Conservation (phyloP, 768 basidiomycete species). For the Hysterangium stoloniferum region DNA sequence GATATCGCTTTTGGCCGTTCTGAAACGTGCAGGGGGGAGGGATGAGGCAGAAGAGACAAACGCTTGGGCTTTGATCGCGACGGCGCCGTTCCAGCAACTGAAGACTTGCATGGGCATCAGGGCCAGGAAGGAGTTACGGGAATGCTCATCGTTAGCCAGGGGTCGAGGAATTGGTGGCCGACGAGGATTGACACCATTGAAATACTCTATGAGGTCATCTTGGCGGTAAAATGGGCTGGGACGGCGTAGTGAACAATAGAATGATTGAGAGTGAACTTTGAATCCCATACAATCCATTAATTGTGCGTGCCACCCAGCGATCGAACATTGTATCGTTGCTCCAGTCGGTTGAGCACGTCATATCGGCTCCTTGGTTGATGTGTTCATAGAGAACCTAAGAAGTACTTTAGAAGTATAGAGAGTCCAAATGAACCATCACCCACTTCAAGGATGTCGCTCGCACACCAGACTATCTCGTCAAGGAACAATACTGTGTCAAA, state of each 20-base stretch:
- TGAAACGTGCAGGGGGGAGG: slow-evolving; percentile 17
- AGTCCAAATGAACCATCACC: slow-evolving; percentile 8
- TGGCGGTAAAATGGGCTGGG: slow-evolving; percentile 34
- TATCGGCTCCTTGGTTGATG: slow-evolving; percentile 36
- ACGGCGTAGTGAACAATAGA: slow-evolving; percentile 23
- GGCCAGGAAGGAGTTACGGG: slow-evolving; percentile 32
- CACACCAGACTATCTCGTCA: slow-evolving; percentile 41
- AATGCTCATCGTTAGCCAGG: slow-evolving; percentile 36
- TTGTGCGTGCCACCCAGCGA: background rate
- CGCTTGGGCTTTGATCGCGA: slow-evolving; percentile 37
- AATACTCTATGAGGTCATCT: slow-evolving; percentile 40
- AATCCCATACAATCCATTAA: background rate
- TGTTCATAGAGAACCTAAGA: slow-evolving; percentile 29
- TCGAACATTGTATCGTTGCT: background rate
- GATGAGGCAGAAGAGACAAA: slow-evolving; percentile 31
- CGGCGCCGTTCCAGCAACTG: slow-evolving; percentile 43
- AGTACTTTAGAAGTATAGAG: background rate
- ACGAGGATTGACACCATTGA: slow-evolving; percentile 24
- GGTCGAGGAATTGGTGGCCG: slow-evolving; percentile 26
- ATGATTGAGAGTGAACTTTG: background rate
- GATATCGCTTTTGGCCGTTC: slow-evolving; percentile 32
- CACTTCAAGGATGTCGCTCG: slow-evolving; percentile 37
- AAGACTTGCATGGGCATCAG: slow-evolving; percentile 39
- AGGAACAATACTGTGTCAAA: slow-evolving; percentile 33
- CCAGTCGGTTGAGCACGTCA: slow-evolving; percentile 16